Percentiles rank a stretch among this genome's conserved stretches.
These are phyloP conservation scores for Ophiostoma populinum DNA, from an alignment of 2,329 filamentous ascomycete genomes.

Conservation along the genomic window DNA sequence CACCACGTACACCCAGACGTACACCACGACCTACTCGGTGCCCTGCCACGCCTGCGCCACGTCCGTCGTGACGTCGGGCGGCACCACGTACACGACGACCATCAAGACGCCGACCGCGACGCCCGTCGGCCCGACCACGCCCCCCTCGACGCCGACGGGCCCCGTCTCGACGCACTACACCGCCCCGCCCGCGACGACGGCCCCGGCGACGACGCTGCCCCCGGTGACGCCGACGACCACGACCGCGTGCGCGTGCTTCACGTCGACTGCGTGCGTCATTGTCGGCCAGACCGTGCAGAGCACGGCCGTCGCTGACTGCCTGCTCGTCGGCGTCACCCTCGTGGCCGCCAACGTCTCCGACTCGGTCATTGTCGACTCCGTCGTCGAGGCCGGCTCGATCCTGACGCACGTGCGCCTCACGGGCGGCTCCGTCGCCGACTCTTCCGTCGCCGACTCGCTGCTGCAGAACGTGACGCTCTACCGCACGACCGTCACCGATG, in stretches of 20 bases:
- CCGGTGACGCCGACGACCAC: constrained; percentile 2
- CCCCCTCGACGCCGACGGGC: neutral
- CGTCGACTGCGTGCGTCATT: constrained; percentile 9
- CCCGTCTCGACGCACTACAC: neutral
- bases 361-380: constrained; percentile 8
- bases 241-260: constrained; percentile 7
- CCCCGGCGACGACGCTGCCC: neutral
- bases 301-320: constrained; percentile 9
- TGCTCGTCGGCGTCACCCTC: constrained; percentile 8
- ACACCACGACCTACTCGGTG: neutral
- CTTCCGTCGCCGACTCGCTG: neutral
- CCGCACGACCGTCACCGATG: constrained; percentile 1
- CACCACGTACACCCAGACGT: constrained; percentile 5
- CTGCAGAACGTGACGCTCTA: constrained; percentile 8
- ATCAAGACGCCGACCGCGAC: neutral
- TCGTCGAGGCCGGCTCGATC: constrained; percentile 5
- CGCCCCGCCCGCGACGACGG: neutral
- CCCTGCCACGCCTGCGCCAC: constrained; percentile 1
- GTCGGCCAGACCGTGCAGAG: constrained; percentile 9
- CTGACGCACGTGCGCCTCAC: constrained; percentile 9
- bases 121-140: neutral
- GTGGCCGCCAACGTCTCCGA: constrained; percentile 7
- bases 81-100: constrained; percentile 7
- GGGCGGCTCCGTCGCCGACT: constrained; percentile 8
- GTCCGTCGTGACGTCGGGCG: constrained; percentile 1